phyloP scores from a whole-genome alignment of 2,329 filamentous ascomycete species.

The Colletotrichum cuscutae region DNA sequence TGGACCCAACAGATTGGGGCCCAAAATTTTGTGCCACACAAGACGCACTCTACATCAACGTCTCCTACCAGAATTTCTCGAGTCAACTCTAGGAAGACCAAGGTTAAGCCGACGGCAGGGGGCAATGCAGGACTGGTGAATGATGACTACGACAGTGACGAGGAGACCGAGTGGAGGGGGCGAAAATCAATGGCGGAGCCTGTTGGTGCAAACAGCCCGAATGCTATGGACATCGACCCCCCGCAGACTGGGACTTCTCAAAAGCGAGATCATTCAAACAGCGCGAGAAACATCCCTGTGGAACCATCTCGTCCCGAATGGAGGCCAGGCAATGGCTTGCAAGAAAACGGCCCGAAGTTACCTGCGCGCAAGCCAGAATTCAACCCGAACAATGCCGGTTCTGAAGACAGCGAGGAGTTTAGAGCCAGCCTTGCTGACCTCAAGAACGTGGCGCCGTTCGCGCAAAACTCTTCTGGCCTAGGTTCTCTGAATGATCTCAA shows the following conservation, averaged over 20 bases:
- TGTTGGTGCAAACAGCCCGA: slow-evolving; percentile 56
- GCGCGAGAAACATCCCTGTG: slow-evolving; percentile 64
- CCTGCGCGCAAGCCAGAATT: slow-evolving; percentile 38
- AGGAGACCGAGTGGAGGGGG: slow-evolving; percentile 49
- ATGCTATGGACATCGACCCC: slow-evolving; percentile 74
- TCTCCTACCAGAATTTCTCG: slow-evolving; percentile 58
- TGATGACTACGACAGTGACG: slow-evolving; percentile 57
- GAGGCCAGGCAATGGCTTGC: slow-evolving; percentile 59
- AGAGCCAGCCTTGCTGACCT: slow-evolving; percentile 64
- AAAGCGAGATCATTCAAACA: slow-evolving; percentile 39
- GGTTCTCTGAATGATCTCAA: slow-evolving; percentile 66
- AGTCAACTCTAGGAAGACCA: slow-evolving; percentile 67
- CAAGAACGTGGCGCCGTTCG: slow-evolving; percentile 65
- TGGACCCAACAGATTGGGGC: slow-evolving; percentile 66
- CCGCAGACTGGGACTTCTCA: slow-evolving; percentile 46
- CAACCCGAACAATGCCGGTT: slow-evolving; percentile 55
- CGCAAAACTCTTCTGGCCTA: slow-evolving; percentile 58
- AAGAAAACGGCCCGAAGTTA: slow-evolving; percentile 28
- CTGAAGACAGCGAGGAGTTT: slow-evolving; percentile 67
- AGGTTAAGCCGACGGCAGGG: slow-evolving; percentile 59
- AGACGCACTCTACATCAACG: slow-evolving; percentile 48
- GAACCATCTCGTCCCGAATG: slow-evolving; percentile 70
- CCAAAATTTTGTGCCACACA: slow-evolving; percentile 63
- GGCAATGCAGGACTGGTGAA: slow-evolving; percentile 58
- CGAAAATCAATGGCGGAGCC: slow-evolving; percentile 45